Evolutionary conservation across 305 asterid genomes (phyloP), one percentile per base, ranked within the genome.

Genomic region (Fraxinus platypoda): DNA sequence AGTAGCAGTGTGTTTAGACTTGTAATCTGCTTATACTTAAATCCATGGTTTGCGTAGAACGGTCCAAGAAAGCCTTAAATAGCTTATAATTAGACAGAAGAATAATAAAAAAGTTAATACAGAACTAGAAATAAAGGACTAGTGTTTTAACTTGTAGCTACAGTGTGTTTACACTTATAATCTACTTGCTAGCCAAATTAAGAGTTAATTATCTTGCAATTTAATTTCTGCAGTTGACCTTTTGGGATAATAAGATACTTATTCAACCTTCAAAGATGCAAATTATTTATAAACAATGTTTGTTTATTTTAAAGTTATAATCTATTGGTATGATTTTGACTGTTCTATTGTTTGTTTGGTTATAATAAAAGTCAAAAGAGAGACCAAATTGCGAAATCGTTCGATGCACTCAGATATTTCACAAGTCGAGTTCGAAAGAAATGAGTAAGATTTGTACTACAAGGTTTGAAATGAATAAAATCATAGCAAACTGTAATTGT

Each of bases 61-160:
- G 21, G 59, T 49, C 66, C 26, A 54, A 54, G 66, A 54, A 54
- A 54, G 26, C 66, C 71, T 23, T 64, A 64, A 64, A 64, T 71
- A 31, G 35, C 43, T 71, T 71, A 71, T 15, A 71, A 30, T 71
- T 33, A 31, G 75, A 74, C 71, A 76, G 80, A 79, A 59, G 38
- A 83, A 76, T n/a, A 76, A 79, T 83, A 9, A 54, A 71, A 43
- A 64, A 64, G 80, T 81, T 8, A 26, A 74, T 73, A 81, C 21
- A 59, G 17, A 52, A 71, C 13, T 21, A 15, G 11, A 83, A 74
- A 25, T 76, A 59, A 19, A 46, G 34, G 85, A 81, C 80, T n/a
- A 73, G 8, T 52, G 66, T 78, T 80, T 75, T 71, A 82, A 82
- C 83, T 31, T 78, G n/a, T 78, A 66, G 84, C 57, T 1, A 8